Percentiles rank a stretch among this genome's conserved stretches.
Conservation (phyloP, 768 basidiomycete genomes). For the Inosperma sp. region DNA sequence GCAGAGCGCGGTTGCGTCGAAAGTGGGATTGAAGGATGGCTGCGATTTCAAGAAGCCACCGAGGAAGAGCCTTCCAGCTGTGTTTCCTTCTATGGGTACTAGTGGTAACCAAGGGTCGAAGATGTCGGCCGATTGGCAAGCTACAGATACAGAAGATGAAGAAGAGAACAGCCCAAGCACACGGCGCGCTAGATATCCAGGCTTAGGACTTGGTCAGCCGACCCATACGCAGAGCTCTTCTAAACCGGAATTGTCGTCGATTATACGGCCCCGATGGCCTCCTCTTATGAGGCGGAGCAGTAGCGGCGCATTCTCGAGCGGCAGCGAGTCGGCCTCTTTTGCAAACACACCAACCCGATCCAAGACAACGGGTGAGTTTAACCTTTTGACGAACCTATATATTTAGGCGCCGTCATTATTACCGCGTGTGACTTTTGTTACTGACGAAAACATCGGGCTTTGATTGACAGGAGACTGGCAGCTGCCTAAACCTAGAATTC, state of each 20-base stretch:
- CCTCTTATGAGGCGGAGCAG: slow-evolving; percentile 67
- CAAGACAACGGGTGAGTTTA: slow-evolving; percentile 43
- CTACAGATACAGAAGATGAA: slow-evolving; percentile 61
- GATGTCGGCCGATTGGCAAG: slow-evolving; percentile 31
- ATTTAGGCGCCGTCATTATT: slow-evolving; percentile 6
- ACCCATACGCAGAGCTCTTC: neutral
- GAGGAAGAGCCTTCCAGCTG: slow-evolving; percentile 73
- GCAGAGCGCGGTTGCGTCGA: slow-evolving; percentile 75
- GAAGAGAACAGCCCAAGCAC: slow-evolving; percentile 64
- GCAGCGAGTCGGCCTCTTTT: slow-evolving; percentile 58
- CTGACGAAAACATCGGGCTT: neutral
- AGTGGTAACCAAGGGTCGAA: slow-evolving; percentile 22
- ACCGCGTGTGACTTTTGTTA: slow-evolving; percentile 9
- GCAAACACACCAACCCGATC: slow-evolving; percentile 60
- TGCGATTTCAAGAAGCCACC: slow-evolving; percentile 46
- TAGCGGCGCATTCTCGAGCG: slow-evolving; percentile 76
- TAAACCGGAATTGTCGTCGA: slow-evolving; percentile 1
- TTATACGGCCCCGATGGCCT: slow-evolving; percentile 8
- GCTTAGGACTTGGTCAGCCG: slow-evolving; percentile 59
- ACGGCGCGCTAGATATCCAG: slow-evolving; percentile 50
- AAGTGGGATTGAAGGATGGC: slow-evolving; percentile 51
- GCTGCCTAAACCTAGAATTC: slow-evolving; percentile 45
- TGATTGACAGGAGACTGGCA: slow-evolving; percentile 45
- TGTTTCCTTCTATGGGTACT: slow-evolving; percentile 46
- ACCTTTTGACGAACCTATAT: slow-evolving; percentile 8